Conservation (phyloP, 495 filamentous ascomycete species). For the Corynascus novoguineensis region DNA sequence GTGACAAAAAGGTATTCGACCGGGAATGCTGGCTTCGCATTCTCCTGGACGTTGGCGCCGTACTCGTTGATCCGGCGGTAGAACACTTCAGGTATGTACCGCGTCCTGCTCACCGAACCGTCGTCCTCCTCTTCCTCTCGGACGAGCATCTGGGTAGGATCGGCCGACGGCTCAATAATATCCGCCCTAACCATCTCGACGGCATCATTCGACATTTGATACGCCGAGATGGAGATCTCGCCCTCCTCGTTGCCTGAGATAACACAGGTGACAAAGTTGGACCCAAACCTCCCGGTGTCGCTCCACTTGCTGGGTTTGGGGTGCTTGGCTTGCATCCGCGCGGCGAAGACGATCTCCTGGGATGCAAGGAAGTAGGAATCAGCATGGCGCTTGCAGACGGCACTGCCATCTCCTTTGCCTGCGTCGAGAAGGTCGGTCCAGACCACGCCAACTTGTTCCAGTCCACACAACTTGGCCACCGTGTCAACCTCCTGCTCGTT, state of each 20-base stretch:
- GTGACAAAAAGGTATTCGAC: conserved; percentile 96
- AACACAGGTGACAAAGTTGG: conserved; percentile 94
- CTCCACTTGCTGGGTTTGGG: conserved; percentile 96
- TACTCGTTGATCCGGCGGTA: conserved; percentile 95
- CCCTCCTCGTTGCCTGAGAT: conserved; percentile 87
- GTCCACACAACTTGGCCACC: conserved; percentile 75
- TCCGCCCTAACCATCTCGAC: conserved; percentile 96
- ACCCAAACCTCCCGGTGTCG: conserved; percentile 88
- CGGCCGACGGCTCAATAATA: conserved; percentile 90
- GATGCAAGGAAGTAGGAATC: conserved; percentile 94
- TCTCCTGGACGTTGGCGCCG: conserved; percentile 91
- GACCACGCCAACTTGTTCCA: conserved; percentile 89
- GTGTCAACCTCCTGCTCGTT: conserved; percentile 79
- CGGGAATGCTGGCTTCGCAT: conserved; percentile 92
- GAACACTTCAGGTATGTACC: conserved; percentile 97
- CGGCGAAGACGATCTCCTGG: conserved; percentile 83
- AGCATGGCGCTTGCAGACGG: conserved; percentile 91
- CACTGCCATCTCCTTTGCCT: conserved; percentile 69
- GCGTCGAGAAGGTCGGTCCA: conserved; percentile 90
- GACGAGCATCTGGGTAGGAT: conserved; percentile 90
- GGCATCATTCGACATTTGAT: conserved; percentile 89
- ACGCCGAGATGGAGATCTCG: conserved; percentile 80
- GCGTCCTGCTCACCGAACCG: conserved; percentile 57
- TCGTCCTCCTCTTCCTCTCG: conserved; percentile 86
- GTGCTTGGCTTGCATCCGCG: conserved; percentile 77